Evolutionary conservation across 495 filamentous ascomycete genomes (phyloP).

Genomic region (Massariosphaeria phaeospora): DNA sequence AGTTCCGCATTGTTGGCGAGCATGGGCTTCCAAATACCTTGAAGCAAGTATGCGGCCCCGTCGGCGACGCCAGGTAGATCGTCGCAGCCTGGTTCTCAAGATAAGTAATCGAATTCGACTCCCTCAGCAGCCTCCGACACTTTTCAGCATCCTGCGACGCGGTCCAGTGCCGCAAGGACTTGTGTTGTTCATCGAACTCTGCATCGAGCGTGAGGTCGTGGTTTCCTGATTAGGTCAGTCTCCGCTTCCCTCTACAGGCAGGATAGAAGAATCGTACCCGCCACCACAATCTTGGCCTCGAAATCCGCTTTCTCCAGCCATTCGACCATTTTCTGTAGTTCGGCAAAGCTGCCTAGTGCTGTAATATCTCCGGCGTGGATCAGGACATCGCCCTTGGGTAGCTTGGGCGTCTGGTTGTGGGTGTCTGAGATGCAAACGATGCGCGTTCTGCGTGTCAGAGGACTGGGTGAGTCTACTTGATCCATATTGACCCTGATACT

Average conservation of each 20-base stretch:
- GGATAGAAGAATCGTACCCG: slow-evolving; percentile 43
- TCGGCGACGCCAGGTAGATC: slow-evolving; percentile 52
- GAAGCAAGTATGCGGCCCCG: slow-evolving; percentile 62
- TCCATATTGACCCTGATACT: slow-evolving; percentile 2
- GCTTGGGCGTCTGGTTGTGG: slow-evolving; percentile 53
- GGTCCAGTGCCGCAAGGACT: slow-evolving; percentile 55
- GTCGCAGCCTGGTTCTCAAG: slow-evolving; percentile 58
- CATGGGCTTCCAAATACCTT: slow-evolving; percentile 74
- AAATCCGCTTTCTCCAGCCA: slow-evolving; percentile 56
- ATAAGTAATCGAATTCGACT: slow-evolving; percentile 57
- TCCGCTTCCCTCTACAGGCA: no score
- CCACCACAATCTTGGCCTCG: slow-evolving; percentile 55
- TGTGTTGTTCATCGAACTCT: slow-evolving; percentile 55
- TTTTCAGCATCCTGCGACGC: slow-evolving; percentile 51
- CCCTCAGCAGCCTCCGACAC: slow-evolving; percentile 53
- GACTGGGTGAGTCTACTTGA: not conserved
- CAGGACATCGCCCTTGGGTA: slow-evolving; percentile 56
- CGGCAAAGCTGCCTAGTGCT: slow-evolving; percentile 51
- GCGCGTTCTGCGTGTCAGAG: slow-evolving; percentile 46
- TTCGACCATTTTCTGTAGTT: slow-evolving; percentile 50
- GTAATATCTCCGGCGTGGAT: slow-evolving; percentile 60
- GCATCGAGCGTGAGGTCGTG: slow-evolving; percentile 72
- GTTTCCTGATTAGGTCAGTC: slow-evolving; percentile 52
- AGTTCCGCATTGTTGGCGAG: slow-evolving; percentile 57
- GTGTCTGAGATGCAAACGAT: slow-evolving; percentile 61